Evolutionary conservation across 306 rosid species (phyloP).

Genomic region (Medicago lupulina): DNA sequence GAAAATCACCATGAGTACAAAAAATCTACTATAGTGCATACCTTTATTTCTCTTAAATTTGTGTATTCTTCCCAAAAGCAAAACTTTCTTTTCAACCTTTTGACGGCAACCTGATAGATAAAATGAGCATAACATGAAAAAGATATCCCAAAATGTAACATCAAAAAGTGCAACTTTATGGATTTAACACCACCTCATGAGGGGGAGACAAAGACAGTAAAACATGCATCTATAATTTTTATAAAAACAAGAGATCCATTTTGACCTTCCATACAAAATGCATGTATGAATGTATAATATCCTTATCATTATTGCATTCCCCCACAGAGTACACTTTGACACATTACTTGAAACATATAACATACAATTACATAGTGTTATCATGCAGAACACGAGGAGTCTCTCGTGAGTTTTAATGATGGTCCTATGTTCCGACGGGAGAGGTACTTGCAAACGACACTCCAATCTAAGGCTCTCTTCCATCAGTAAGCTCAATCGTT

Average conservation of each 20-base stretch:
- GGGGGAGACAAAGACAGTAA: not conserved
- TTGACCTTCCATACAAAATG: conserved; percentile 19
- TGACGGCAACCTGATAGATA: conserved; percentile 75
- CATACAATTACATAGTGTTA: not conserved
- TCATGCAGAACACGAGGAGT: not conserved
- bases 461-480: not conserved
- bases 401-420: not conserved
- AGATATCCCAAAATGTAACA: conserved; percentile 32
- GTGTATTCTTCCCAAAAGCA: conserved; percentile 87
- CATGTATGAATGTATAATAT: conserved; percentile 1
- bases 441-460: not conserved
- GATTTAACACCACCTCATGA: conserved; percentile 15
- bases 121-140: conserved; percentile 35
- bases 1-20: conserved; percentile 8
- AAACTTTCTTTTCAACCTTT: conserved; percentile 86
- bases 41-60: conserved; percentile 84
- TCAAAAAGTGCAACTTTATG: conserved; percentile 22
- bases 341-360: conserved; percentile 23
- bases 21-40: conserved; percentile 42
- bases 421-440: not conserved
- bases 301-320: conserved; percentile 1
- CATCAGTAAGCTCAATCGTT: not conserved
- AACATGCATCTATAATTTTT: not conserved
- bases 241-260: conserved; percentile 10
- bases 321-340: conserved; percentile 10